A percentile compares a stretch with the other conserved stretches of the same genome.
Evolutionary conservation across 192 early-diverging fungal species (phyloP).

Genomic region (Coemansia erecta): DNA sequence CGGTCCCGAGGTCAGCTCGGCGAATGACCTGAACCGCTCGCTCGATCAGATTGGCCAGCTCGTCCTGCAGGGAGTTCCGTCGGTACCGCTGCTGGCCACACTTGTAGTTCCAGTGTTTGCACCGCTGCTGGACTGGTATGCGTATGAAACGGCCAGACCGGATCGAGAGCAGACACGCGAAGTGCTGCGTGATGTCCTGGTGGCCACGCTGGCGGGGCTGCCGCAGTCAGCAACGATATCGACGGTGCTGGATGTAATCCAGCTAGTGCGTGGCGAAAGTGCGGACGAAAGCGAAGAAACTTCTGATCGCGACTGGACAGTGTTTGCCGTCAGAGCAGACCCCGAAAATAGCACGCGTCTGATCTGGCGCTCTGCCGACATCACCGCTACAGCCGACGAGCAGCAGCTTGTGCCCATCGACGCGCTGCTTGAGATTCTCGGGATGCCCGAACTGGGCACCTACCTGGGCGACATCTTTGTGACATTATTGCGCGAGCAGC

Average conservation of each 20-base stretch:
- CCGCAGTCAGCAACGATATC: conserved; percentile 21
- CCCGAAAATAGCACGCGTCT: not conserved
- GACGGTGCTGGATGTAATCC: conserved; percentile 10
- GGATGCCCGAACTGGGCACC: conserved; percentile 53
- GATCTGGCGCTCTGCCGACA: conserved; percentile 6
- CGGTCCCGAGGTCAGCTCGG: not conserved
- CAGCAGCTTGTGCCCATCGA: conserved; percentile 59
- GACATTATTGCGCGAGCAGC: conserved; percentile 69
- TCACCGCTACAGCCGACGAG: conserved; percentile 5
- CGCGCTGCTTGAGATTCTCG: conserved; percentile 65
- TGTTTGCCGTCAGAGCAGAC: conserved; percentile 10
- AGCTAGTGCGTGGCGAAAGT: not conserved
- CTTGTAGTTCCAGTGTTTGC: conserved; percentile 56
- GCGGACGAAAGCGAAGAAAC: conserved; percentile 11
- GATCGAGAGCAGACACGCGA: conserved; percentile 25
- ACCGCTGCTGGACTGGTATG: conserved; percentile 60
- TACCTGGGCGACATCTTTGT: conserved; percentile 75
- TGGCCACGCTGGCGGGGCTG: conserved; percentile 16
- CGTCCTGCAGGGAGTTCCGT: conserved; percentile 61
- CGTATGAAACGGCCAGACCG: conserved; percentile 41
- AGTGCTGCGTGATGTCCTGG: conserved; percentile 39
- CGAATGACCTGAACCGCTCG: not conserved
- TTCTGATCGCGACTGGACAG: conserved; percentile 35
- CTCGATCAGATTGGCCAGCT: conserved; percentile 24
- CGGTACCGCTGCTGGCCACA: conserved; percentile 54